Base-by-base conservation (phyloP, 768 basidiomycete species). In the Strobilomyces dryophilus region DNA sequence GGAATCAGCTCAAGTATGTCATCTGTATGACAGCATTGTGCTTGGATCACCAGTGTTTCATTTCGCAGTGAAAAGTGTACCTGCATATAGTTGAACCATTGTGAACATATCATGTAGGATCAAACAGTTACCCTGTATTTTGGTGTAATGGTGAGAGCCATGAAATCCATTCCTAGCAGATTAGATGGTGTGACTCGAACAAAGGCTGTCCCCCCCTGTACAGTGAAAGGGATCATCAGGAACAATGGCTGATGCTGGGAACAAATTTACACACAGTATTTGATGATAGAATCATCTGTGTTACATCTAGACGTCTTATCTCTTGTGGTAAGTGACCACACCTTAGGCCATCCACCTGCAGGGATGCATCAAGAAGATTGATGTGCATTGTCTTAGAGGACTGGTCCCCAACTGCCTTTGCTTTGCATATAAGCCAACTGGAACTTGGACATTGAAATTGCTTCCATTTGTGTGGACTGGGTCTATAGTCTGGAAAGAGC, bases 1-100 rank as follows among this genome's bases (percentile, higher is more conserved):
- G 67, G 63, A 49, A 68, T 58, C n/a, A 66, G 31, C 32, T 65
- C 43, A 1, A 61, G 27, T 3, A 63, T 21, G 8, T 55, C 37
- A 15, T 21, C 39, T 20, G 20, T 24, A 36, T 18, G n/a, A 24
- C n/a, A 29, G 5, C 32, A 8, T 15, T 42, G 59, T 1, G 53
- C 52, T 44, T 27, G 43, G 8, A 66, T 45, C 14, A 57, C 47
- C 24, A 62, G 34, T 5, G 53, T 26, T 1, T 31, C 21, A 12
- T 17, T 35, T 34, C 31, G 44, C 4, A 55, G 34, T 1, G 45
- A 34, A 43, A 66, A 65, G 50, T 54, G 54, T 8, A 66, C 57
- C 64, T 65, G 34, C 0, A 0, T 0, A 4, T 3, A 31, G 9
- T 15, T 21, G 11, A 46, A 20, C 47, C 26, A 47, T 3, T 5